phyloP scores from a whole-genome alignment of 345 rosid species.

The Brassica rapa region DNA sequence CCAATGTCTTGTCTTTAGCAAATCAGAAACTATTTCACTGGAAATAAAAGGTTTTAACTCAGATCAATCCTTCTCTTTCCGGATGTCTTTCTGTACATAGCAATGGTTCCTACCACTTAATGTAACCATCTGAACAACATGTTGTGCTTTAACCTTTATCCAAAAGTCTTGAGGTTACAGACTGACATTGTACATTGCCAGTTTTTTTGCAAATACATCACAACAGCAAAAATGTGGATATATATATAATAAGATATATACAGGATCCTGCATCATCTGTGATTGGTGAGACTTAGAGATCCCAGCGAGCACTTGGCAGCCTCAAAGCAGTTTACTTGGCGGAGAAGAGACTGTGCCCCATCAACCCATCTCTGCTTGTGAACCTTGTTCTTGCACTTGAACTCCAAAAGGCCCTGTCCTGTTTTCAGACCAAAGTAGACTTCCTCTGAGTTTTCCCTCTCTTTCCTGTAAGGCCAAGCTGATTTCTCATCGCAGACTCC shows the following conservation, averaged over 20 bases:
- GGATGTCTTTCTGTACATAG: conserved; percentile 34
- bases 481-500: conserved; percentile 77
- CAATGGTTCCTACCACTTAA: conserved; percentile 15
- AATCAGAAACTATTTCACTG: not conserved
- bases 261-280: conserved; percentile 36
- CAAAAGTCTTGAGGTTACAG: conserved; percentile 37
- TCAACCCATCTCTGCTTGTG: conserved; percentile 94
- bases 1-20: not conserved
- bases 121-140: conserved; percentile 24
- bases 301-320: conserved; percentile 56
- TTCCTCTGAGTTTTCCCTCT: conserved; percentile 74
- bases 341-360: conserved; percentile 71
- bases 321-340: conserved; percentile 55
- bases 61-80: conserved; percentile 15
- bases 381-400: conserved; percentile 77
- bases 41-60: not conserved
- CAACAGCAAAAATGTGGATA: conserved; percentile 35
- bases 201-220: conserved; percentile 28
- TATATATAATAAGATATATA: conserved; percentile 18
- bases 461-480: conserved; percentile 89
- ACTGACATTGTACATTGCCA: conserved; percentile 36
- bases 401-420: conserved; percentile 88
- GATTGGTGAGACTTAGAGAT: conserved; percentile 49
- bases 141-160: conserved; percentile 11
- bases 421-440: conserved; percentile 87